phyloP scores from a whole-genome alignment of 148 eudicot genomes.

The Pharnaceum exiguum region DNA sequence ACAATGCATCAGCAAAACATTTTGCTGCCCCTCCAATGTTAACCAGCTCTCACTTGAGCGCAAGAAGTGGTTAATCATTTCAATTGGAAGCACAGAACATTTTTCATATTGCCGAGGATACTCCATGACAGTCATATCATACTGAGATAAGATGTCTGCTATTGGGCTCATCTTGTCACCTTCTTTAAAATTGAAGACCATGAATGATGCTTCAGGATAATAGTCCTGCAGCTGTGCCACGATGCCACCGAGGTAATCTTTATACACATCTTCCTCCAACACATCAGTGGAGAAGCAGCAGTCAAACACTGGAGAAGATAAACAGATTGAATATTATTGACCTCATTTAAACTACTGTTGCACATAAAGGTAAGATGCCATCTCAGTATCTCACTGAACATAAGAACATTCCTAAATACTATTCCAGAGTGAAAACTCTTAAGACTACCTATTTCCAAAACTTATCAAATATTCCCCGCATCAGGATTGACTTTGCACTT shows the following conservation, averaged over 20 bases:
- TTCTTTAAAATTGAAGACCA: slow-evolving; percentile 71
- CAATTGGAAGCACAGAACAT: slow-evolving; percentile 66
- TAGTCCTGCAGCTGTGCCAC: slow-evolving; percentile 55
- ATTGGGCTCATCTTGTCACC: slow-evolving; percentile 55
- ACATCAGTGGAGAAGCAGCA: slow-evolving; percentile 75
- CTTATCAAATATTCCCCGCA: no score
- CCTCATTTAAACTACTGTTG: neutral
- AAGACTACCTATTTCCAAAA: no score
- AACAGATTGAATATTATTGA: neutral
- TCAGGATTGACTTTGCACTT: no score
- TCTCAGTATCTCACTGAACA: no score
- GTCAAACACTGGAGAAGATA: slow-evolving; percentile 52
- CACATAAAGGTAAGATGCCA: no score
- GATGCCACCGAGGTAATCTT: slow-evolving; percentile 48
- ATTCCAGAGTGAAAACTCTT: no score
- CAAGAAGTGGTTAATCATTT: slow-evolving; percentile 71
- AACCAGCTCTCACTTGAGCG: slow-evolving; percentile 79
- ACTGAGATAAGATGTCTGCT: slow-evolving; percentile 43
- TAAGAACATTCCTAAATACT: no score
- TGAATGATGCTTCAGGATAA: slow-evolving; percentile 61
- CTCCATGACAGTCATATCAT: slow-evolving; percentile 75
- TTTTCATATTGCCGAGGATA: slow-evolving; percentile 67
- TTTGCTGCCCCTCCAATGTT: slow-evolving; percentile 62
- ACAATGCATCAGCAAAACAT: slow-evolving; percentile 78
- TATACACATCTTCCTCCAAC: slow-evolving; percentile 53